Evolutionary conservation across 352 stramenopile species (phyloP), one percentile per base, ranked within the genome.

Genomic region (Phytophthora idaei): DNA sequence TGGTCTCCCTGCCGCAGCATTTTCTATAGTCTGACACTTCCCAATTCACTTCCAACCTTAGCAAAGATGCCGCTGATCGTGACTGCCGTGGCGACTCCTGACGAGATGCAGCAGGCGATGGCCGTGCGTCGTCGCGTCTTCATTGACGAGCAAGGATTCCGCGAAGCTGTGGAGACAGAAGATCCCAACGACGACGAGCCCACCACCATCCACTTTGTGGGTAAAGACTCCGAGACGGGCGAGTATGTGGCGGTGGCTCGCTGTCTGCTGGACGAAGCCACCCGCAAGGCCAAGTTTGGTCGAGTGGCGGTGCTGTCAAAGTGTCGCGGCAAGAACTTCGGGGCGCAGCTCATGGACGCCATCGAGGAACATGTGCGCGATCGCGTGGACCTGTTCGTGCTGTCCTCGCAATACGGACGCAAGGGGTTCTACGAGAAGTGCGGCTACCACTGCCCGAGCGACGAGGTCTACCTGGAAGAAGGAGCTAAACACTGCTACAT

Each of bases 341-440:
- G 83, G 7, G 55, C 66, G 15, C 67, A 68, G 55, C 61, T 92
- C 39, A 92, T 92, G 80, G 34, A 72, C n/a, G 78, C 57, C 9
- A 61, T 87, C 11, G 83, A 92, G 46, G 50, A 79, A 44, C 46
- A 71, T 17, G 58, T 90, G 15, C 69, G 61, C 1, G 57, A 76
- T 41, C 66, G 76, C 15, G 76, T 76, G 5, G 80, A 89, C 36
- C 45, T 45, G 50, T 85, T 81, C 29, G 57, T 69, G 47, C 65
- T 92, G n/a, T 86, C 77, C 10, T 77, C 84, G 44, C 80, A 90
- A 50, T 80, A 76, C 34, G 66, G 73, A 69, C 86, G 85, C 64
- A 77, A 78, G 37, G 78, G 54, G 1, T 92, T 92, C 64, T 92
- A 90, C 55, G 76, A 82, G 46, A 87, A 86, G 53, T 90, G 84